Conservation (phyloP, 176 grass and related monocot species). For the Bonia amplexicaulis region DNA sequence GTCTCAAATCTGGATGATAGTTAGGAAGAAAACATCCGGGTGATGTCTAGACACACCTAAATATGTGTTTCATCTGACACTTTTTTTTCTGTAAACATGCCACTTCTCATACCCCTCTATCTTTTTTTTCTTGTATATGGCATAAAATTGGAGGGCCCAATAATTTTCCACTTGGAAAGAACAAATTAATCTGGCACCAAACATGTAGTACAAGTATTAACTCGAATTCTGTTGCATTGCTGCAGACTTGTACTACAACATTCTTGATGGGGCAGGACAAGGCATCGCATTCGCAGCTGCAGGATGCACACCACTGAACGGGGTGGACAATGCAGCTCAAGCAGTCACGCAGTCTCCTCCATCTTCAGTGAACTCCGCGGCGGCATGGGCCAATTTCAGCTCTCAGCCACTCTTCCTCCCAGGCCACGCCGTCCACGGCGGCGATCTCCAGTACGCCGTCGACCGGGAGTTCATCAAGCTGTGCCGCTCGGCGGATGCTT, state of each 20-base stretch:
- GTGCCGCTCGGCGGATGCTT: slow-evolving; percentile 8
- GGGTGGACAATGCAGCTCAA: slow-evolving; percentile 10
- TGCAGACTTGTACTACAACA: slow-evolving; percentile 60
- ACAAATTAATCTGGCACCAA: neutral
- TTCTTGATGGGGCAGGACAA: slow-evolving; percentile 47
- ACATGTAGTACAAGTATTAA: neutral
- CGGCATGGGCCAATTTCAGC: slow-evolving; percentile 32
- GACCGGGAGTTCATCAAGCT: slow-evolving; percentile 40
- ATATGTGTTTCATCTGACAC: neutral
- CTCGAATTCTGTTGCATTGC: slow-evolving; percentile 6
- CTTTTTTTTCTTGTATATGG: neutral
- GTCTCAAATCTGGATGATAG: too few relatives aligned
- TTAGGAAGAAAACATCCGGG: too few relatives aligned
- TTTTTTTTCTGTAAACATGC: neutral
- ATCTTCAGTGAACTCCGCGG: slow-evolving; percentile 6
- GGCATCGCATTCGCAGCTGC: slow-evolving; percentile 16
- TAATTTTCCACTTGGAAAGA: neutral
- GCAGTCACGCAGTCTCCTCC: neutral
- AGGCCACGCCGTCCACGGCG: neutral
- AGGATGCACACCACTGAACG: slow-evolving; percentile 18
- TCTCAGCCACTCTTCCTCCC: slow-evolving; percentile 24
- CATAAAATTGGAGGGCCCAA: neutral
- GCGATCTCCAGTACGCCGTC: slow-evolving; percentile 33
- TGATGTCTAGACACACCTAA: too few relatives aligned
- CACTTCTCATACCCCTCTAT: neutral